phyloP scores from a whole-genome alignment of 768 basidiomycete genomes.

The Pisolithus marmoratus region DNA sequence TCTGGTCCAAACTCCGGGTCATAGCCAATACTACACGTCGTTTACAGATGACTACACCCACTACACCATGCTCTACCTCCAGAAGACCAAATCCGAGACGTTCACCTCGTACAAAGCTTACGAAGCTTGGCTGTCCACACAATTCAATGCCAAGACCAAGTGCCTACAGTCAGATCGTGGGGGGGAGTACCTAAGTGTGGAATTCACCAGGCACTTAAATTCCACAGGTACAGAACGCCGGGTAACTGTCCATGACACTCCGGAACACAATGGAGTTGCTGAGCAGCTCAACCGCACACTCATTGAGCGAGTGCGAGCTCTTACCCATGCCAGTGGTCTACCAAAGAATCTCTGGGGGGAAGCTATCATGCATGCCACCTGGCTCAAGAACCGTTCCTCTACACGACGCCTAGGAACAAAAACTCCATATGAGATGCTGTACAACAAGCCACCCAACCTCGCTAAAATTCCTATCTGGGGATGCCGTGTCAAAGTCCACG shows the following conservation, averaged over 20 bases:
- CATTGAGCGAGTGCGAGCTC: neutral
- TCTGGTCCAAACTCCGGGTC: constrained; percentile 18
- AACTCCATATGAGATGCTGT: constrained; percentile 3
- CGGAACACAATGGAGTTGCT: constrained; percentile 40
- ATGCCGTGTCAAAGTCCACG: neutral
- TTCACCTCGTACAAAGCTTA: constrained; percentile 5
- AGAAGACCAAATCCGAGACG: constrained; percentile 3
- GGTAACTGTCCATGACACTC: constrained; percentile 37
- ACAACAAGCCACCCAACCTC: neutral
- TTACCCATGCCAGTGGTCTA: neutral
- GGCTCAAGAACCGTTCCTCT: neutral
- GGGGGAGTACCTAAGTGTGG: constrained; percentile 30
- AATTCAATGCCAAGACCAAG: neutral
- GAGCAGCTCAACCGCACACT: neutral
- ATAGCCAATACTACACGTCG: constrained; percentile 4
- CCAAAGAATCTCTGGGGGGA: neutral
- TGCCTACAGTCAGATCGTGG: constrained; percentile 2
- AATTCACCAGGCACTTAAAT: neutral
- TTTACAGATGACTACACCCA: constrained; percentile 9
- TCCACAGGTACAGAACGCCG: constrained; percentile 15
- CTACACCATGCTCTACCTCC: constrained; percentile 1
- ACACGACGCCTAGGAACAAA: neutral
- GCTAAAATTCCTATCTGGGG: neutral
- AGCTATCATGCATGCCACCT: neutral
- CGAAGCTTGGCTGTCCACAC: neutral